Base-by-base conservation (phyloP, 2,329 filamentous ascomycete genomes). In the Herpotrichia juniperi region DNA sequence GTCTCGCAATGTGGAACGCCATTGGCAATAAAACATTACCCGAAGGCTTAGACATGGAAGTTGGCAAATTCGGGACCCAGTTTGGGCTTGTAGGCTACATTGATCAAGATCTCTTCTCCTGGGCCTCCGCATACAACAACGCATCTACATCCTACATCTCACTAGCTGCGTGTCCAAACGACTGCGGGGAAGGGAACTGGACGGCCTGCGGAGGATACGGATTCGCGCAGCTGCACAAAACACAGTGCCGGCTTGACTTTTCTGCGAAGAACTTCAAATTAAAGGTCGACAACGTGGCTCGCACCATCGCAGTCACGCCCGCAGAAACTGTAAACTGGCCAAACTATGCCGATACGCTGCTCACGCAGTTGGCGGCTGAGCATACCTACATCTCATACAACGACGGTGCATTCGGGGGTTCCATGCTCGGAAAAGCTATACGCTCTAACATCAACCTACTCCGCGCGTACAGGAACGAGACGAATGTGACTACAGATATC, bases 341-440 rank as follows among this genome's bases (percentile, higher is more conserved):
- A 12, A 8, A 9, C 8, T 46, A 46, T 28, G 31, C 44, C 16
- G 44, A 46, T 17, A 16, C 14, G 28, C n/a, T 46, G 5, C 31
- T 46, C 12, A 7, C 22, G 9, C 24, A 46, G 17, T 12, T 46
- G 5, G 5, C 28, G 6, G 30, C 28, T 16, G 44, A 46, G 22
- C 26, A 35, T 19, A 37, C 26, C 22, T 37, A 37, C 11, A 46
- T 37, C 10, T 19, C n/a, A 5, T 34, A 21, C 44, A 46, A 46
- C 21, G 44, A 46, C 30, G 44, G 44, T 10, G 30, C 44, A 4
- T 46, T 46, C 25, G 44, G 31, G 6, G 44, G 44, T 14, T 46
- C 44, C 17, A 12, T 6, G n/a, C 44, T 46, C n/a, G 44, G 44
- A 7, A 12, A 26, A 14, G 44, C 44, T 7, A 34, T 46, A 26